These are phyloP conservation scores for Suillus placidus DNA, from an alignment of 768 basidiomycete genomes.

Conservation along the genomic window DNA sequence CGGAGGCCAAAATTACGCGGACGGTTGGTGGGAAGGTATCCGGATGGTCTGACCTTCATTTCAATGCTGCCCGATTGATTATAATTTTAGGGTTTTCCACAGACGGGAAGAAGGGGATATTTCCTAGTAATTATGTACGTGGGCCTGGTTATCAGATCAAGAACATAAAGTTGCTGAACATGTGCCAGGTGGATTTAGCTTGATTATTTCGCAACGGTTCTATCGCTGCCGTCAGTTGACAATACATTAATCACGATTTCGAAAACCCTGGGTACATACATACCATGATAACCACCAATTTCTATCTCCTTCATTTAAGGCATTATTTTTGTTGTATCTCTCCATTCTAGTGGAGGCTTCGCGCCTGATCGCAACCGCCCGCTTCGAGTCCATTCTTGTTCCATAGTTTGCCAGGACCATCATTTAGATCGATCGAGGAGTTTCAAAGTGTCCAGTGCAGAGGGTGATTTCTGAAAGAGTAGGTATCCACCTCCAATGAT, in stretches of 20 bases:
- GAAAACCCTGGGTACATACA: conserved; percentile 6
- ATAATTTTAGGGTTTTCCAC: conserved; percentile 56
- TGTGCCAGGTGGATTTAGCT: conserved; percentile 50
- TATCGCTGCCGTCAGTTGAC: conserved; percentile 14
- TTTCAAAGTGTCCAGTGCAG: neutral
- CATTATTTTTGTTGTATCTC: neutral
- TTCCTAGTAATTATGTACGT: conserved; percentile 88
- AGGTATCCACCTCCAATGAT: neutral
- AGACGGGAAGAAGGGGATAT: conserved; percentile 72
- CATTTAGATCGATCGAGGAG: neutral
- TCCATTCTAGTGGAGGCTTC: neutral
- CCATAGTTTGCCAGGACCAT: neutral
- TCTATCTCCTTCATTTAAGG: neutral
- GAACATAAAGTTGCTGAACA: conserved; percentile 25
- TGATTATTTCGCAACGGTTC: conserved; percentile 29
- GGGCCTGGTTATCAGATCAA: conserved; percentile 14
- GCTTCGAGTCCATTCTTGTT: neutral
- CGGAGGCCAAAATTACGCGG: conserved; percentile 68
- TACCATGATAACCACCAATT: conserved; percentile 2
- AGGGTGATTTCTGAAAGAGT: neutral
- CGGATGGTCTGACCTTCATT: conserved; percentile 25
- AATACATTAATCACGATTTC: conserved; percentile 6
- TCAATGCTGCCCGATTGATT: conserved; percentile 28
- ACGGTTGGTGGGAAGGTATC: conserved; percentile 88
- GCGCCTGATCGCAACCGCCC: neutral